Conservation (phyloP, 176 grass and related monocot genomes). For the Oryza officinalis region DNA sequence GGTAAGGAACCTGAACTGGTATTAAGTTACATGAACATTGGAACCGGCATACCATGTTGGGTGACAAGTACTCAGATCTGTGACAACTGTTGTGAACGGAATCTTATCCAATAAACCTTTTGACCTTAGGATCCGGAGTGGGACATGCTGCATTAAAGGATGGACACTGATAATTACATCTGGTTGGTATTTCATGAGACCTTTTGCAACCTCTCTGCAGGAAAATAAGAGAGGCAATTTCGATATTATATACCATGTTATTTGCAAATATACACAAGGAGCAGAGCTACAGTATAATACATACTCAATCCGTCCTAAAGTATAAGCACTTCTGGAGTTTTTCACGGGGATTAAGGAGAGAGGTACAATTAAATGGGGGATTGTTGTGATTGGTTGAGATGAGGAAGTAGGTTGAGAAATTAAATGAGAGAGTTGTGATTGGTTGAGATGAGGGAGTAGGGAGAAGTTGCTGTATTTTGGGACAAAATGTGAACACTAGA, state of each 20-base stretch:
- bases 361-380: too few relatives aligned
- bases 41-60: slow-evolving; percentile 89
- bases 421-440: too few relatives aligned
- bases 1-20: not conserved
- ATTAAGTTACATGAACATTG: slow-evolving; percentile 21
- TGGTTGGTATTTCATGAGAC: slow-evolving; percentile 96
- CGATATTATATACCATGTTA: slow-evolving; percentile 21
- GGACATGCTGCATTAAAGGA: slow-evolving; percentile 99
- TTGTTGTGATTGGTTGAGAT: too few relatives aligned
- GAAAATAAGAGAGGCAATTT: not conserved
- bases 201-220: slow-evolving; percentile 93
- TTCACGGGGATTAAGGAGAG: too few relatives aligned
- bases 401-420: too few relatives aligned
- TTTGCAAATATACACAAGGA: not conserved
- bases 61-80: slow-evolving; percentile 97
- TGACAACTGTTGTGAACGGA: slow-evolving; percentile 94
- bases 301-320: not conserved
- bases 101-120: slow-evolving; percentile 96
- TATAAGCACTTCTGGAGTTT: too few relatives aligned
- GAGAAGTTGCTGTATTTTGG: too few relatives aligned
- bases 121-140: slow-evolving; percentile 77
- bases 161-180: slow-evolving; percentile 99
- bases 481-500: too few relatives aligned
- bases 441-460: too few relatives aligned
- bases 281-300: not conserved